Percentiles rank a stretch among this genome's conserved stretches.
Conservation (phyloP, 1,139 yeast species). For the Chernovozyma aurita region DNA sequence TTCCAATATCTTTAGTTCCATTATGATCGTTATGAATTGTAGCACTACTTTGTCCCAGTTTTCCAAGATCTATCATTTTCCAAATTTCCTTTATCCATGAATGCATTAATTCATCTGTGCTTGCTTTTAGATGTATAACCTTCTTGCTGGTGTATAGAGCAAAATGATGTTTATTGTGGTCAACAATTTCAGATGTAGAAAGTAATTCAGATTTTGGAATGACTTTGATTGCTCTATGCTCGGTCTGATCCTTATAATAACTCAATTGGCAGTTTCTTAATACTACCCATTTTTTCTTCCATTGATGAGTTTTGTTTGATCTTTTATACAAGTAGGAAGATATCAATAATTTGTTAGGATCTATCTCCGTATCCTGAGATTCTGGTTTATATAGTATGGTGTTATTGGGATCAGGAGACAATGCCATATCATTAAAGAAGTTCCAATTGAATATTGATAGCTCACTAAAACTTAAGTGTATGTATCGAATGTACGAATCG, state of each 20-base stretch:
- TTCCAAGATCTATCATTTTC: conserved; percentile 8
- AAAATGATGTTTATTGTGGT: conserved; percentile 32
- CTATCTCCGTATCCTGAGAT: neutral
- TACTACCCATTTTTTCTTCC: conserved; percentile 58
- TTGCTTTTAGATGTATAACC: conserved; percentile 41
- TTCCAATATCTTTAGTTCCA: neutral
- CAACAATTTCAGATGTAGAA: conserved; percentile 26
- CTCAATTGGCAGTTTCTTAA: conserved; percentile 51
- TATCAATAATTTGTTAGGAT: conserved; percentile 11
- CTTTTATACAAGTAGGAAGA: conserved; percentile 19
- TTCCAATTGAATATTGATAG: too few relatives aligned
- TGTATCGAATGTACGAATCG: too few relatives aligned
- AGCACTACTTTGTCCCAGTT: neutral
- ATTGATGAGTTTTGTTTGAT: conserved; percentile 24
- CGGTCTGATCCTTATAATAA: conserved; percentile 54
- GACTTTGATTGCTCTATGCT: conserved; percentile 52
- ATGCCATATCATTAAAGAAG: too few relatives aligned
- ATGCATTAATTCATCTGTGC: conserved; percentile 26
- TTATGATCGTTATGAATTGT: too few relatives aligned
- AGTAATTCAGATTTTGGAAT: conserved; percentile 21
- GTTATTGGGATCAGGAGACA: too few relatives aligned
- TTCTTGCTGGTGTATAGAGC: conserved; percentile 37
- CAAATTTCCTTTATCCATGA: conserved; percentile 38
- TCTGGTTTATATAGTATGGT: too few relatives aligned
- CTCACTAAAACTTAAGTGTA: too few relatives aligned